Conservation (phyloP, 768 basidiomycete genomes). For the Phylloporus sp. region DNA sequence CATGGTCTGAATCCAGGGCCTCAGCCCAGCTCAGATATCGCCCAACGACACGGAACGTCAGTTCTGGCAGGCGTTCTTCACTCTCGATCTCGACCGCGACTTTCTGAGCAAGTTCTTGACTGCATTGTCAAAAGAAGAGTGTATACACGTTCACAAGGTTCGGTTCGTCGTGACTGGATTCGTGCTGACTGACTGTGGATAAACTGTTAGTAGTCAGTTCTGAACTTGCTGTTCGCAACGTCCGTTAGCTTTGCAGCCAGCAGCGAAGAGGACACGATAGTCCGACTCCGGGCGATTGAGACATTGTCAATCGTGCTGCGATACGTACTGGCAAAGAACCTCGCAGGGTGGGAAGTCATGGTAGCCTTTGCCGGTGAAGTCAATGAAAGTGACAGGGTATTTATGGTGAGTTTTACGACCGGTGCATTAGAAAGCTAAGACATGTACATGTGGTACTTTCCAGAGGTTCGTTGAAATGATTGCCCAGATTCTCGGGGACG, state of each 20-base stretch:
- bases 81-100: slow-evolving; percentile 46
- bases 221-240: slow-evolving; percentile 42
- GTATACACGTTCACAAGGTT: slow-evolving; percentile 50
- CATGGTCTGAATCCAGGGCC: slow-evolving; percentile 32
- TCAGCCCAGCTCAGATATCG: slow-evolving; percentile 38
- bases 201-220: slow-evolving; percentile 43
- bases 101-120: slow-evolving; percentile 40
- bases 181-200: slow-evolving; percentile 10
- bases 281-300: slow-evolving; percentile 41
- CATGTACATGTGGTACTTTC: background rate
- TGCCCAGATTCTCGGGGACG: slow-evolving; percentile 42
- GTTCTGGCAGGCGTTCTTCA: slow-evolving; percentile 52
- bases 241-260: slow-evolving; percentile 40
- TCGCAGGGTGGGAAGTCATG: slow-evolving; percentile 71
- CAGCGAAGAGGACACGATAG: slow-evolving; percentile 19
- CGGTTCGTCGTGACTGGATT: background rate
- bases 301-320: slow-evolving; percentile 46
- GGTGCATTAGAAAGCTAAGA: background rate
- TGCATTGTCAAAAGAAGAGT: slow-evolving; percentile 44
- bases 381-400: slow-evolving; percentile 50
- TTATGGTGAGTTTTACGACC: slow-evolving; percentile 39
- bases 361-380: slow-evolving; percentile 61
- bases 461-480: slow-evolving; percentile 50
- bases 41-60: slow-evolving; percentile 40
- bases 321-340: slow-evolving; percentile 49